Conservation (phyloP, 2,329 filamentous ascomycete genomes). For the Didymella pomorum region DNA sequence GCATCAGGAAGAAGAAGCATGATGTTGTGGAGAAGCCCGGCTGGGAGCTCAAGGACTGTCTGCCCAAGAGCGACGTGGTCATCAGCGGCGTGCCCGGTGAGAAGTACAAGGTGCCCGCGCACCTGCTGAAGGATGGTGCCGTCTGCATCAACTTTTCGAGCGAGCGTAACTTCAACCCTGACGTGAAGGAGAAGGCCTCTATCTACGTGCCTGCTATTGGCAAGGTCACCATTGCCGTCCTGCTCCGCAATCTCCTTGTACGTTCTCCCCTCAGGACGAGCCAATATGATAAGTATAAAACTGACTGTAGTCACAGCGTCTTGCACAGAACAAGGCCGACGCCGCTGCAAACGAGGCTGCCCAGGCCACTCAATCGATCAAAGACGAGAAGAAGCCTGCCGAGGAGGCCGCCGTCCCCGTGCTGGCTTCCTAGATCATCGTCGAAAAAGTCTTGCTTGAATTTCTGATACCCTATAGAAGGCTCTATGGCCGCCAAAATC, state of each 20-base stretch:
- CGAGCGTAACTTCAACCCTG: slow-evolving; percentile 89
- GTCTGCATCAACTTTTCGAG: slow-evolving; percentile 99
- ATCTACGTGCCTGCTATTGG: slow-evolving; percentile 98
- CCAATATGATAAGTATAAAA: neutral
- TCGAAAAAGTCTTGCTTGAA: neutral
- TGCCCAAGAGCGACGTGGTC: slow-evolving; percentile 90
- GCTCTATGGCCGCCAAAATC: slow-evolving; percentile 25
- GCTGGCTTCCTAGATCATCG: slow-evolving; percentile 2
- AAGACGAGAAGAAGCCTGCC: slow-evolving; percentile 26
- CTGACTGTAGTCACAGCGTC: slow-evolving; percentile 39
- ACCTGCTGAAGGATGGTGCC: slow-evolving; percentile 84
- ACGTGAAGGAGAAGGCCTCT: slow-evolving; percentile 92
- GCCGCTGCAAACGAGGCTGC: slow-evolving; percentile 25
- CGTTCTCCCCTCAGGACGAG: slow-evolving; percentile 47
- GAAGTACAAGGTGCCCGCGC: slow-evolving; percentile 86
- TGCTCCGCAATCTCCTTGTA: slow-evolving; percentile 88
- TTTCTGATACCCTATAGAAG: slow-evolving; percentile 43
- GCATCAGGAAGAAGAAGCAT: slow-evolving; percentile 84
- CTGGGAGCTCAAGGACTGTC: slow-evolving; percentile 79
- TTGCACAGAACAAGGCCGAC: slow-evolving; percentile 55
- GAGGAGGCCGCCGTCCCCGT: slow-evolving; percentile 28
- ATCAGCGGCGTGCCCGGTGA: slow-evolving; percentile 92
- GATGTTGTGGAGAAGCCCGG: slow-evolving; percentile 84
- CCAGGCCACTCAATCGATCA: slow-evolving; percentile 10
- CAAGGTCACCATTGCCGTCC: slow-evolving; percentile 93